Evolutionary conservation across 768 basidiomycete species (phyloP).

Genomic region (Agaricus sinodeliciosus): DNA sequence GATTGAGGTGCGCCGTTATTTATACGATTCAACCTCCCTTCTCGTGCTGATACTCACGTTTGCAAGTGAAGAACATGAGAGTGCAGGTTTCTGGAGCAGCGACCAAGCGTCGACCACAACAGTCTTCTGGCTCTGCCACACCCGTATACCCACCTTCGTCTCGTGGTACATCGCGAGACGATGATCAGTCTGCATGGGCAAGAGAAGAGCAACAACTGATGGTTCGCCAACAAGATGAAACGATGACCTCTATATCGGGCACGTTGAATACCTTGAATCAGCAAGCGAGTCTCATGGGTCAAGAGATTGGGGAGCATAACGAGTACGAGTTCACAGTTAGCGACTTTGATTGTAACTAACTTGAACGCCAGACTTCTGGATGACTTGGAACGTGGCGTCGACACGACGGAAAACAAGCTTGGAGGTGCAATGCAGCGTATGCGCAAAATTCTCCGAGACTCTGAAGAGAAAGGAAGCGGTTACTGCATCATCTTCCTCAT

Average conservation of each 20-base stretch:
- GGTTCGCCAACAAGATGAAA: conserved; percentile 82
- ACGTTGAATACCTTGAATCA: conserved; percentile 79
- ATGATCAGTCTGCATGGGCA: conserved; percentile 77
- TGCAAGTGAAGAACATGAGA: conserved; percentile 70
- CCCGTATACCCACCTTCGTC: conserved; percentile 17
- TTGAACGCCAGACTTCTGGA: conserved; percentile 58
- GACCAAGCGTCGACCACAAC: conserved; percentile 16
- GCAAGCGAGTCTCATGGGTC: conserved; percentile 93
- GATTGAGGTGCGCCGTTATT: conserved; percentile 56
- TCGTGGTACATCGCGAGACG: conserved; percentile 34
- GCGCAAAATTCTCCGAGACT: conserved; percentile 77
- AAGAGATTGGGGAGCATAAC: conserved; percentile 86
- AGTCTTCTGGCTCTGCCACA: conserved; percentile 16
- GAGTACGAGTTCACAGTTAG: conserved; percentile 45
- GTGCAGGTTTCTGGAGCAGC: conserved; percentile 38
- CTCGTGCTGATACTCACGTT: conserved; percentile 20
- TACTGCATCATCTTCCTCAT: conserved; percentile 88
- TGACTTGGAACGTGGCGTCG: conserved; percentile 71
- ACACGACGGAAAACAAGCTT: conserved; percentile 60
- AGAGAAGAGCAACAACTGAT: conserved; percentile 88
- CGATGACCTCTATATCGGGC: conserved; percentile 82
- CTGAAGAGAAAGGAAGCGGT: conserved; percentile 85
- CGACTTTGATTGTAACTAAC: background rate
- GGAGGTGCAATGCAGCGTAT: conserved; percentile 59
- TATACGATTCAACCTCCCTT: background rate